Percentiles rank a stretch among this genome's conserved stretches.
Evolutionary conservation across 768 basidiomycete genomes (phyloP).

Genomic region (Tricholoma furcatifolium): DNA sequence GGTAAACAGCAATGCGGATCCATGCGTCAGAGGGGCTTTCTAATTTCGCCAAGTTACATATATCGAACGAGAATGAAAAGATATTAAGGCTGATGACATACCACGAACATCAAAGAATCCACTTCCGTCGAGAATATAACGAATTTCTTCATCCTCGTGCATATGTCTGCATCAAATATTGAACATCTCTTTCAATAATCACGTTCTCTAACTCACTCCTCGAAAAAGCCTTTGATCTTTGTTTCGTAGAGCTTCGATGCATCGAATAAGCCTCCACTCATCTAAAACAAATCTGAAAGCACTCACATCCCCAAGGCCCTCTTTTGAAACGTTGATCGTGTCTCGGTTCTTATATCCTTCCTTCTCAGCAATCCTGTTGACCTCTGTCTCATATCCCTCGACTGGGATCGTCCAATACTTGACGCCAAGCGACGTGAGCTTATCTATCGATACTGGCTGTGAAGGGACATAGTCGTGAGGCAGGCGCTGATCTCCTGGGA

Average conservation of each 20-base stretch:
- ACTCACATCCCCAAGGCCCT: slow-evolving; percentile 71
- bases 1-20: slow-evolving; percentile 75
- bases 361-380: slow-evolving; percentile 65
- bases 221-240: slow-evolving; percentile 81
- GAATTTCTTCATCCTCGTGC: slow-evolving; percentile 96
- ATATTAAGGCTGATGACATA: slow-evolving; percentile 29
- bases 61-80: neutral
- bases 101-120: slow-evolving; percentile 94
- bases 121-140: slow-evolving; percentile 82
- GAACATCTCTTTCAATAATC: neutral
- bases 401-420: slow-evolving; percentile 67
- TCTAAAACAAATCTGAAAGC: neutral
- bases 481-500: slow-evolving; percentile 78
- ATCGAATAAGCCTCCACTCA: neutral
- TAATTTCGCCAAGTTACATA: slow-evolving; percentile 20
- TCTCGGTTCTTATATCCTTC: slow-evolving; percentile 85
- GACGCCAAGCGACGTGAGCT: slow-evolving; percentile 60
- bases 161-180: slow-evolving; percentile 58
- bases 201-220: slow-evolving; percentile 54
- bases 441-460: slow-evolving; percentile 47
- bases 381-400: slow-evolving; percentile 50
- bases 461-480: slow-evolving; percentile 70
- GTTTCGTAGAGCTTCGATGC: slow-evolving; percentile 57
- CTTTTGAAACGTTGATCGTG: slow-evolving; percentile 72
- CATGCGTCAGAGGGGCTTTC: slow-evolving; percentile 69